Conservation (phyloP, 257 asterid genomes). For the Solanum ossicruentum region DNA sequence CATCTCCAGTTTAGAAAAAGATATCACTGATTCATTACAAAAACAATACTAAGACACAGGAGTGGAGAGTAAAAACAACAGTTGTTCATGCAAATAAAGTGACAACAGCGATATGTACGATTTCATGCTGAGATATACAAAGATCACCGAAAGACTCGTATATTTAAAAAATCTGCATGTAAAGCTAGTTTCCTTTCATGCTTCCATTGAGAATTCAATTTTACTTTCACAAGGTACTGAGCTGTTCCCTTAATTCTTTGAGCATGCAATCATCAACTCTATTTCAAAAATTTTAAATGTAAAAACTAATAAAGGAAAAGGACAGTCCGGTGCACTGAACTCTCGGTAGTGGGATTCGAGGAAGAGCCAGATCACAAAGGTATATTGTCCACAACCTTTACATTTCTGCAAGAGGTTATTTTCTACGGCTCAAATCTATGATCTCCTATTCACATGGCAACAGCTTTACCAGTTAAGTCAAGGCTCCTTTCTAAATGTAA, state of each 20-base stretch:
- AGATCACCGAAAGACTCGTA: neutral
- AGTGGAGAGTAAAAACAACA: neutral
- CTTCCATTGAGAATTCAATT: neutral
- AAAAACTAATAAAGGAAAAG: neutral
- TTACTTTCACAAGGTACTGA: neutral
- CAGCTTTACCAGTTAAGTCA: neutral
- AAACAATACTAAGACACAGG: neutral
- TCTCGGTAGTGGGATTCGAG: neutral
- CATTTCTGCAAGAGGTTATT: neutral
- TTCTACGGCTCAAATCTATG: neutral
- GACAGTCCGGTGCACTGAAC: neutral
- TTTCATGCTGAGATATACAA: neutral
- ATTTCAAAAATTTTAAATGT: neutral
- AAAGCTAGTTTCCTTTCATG: neutral
- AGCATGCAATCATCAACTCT: neutral
- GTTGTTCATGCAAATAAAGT: neutral
- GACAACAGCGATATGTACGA: neutral
- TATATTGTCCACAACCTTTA: neutral
- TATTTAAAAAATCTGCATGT: neutral
- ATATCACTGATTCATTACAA: neutral
- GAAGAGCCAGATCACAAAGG: neutral
- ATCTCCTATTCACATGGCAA: neutral
- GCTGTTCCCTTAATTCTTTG: neutral
- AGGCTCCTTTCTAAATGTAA: neutral
- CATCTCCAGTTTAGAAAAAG: neutral